phyloP scores from a whole-genome alignment of 345 rosid genomes.

The Pistacia atlantica region DNA sequence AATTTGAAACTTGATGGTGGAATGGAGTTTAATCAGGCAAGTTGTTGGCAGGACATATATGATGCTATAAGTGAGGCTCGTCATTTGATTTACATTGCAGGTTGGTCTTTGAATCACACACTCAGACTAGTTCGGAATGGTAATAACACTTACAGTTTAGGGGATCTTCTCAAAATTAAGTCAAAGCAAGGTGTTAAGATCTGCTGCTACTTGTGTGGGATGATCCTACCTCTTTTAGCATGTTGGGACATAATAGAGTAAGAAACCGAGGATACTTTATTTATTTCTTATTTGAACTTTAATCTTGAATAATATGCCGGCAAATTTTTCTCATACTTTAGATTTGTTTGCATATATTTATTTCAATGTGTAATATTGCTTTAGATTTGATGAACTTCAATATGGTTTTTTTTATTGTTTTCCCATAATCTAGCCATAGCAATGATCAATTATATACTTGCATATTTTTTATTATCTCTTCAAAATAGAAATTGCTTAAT shows the following conservation, averaged over 20 bases:
- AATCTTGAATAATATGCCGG: too few species aligned
- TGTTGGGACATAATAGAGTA: conserved; percentile 62
- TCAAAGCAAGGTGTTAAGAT: conserved; percentile 87
- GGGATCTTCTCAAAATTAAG: conserved; percentile 71
- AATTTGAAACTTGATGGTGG: conserved; percentile 56
- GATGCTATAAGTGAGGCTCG: conserved; percentile 74
- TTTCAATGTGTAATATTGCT: too few species aligned
- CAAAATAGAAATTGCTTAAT: too few species aligned
- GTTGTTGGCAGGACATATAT: conserved; percentile 76
- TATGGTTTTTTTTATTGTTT: too few species aligned
- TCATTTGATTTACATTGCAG: conserved; percentile 70
- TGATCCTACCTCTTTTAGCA: conserved; percentile 79
- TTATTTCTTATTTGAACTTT: too few species aligned
- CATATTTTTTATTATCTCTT: too few species aligned
- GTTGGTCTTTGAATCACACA: conserved; percentile 64
- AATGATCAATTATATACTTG: too few species aligned
- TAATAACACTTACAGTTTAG: conserved; percentile 43
- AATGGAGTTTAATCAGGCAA: conserved; percentile 49
- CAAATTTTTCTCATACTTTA: background rate
- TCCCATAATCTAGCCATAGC: too few species aligned
- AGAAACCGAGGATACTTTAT: conserved; percentile 28
- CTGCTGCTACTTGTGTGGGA: conserved; percentile 86
- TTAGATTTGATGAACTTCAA: too few species aligned
- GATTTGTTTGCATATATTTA: too few species aligned
- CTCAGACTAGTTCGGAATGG: conserved; percentile 59